phyloP scores from a whole-genome alignment of 805 yeast species.

The Monosporozyma solicola region DNA sequence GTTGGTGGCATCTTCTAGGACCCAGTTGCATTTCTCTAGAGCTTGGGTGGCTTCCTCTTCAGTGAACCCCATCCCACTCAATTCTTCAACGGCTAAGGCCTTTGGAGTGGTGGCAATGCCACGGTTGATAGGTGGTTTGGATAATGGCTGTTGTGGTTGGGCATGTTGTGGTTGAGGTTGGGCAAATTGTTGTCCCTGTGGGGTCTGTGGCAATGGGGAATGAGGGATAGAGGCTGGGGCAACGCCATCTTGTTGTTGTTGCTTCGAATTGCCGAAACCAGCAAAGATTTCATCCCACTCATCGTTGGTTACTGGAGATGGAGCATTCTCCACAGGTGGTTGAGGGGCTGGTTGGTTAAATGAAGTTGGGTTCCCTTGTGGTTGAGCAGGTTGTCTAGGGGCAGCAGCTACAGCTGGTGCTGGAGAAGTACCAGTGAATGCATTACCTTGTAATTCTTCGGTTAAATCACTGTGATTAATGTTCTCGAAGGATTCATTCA shows the following conservation, averaged over 20 bases:
- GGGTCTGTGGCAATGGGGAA: background rate
- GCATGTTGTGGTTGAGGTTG: conserved; percentile 5
- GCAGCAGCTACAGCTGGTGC: background rate
- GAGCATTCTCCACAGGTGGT: background rate
- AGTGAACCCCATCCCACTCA: conserved; percentile 85
- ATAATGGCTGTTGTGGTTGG: conserved; percentile 1
- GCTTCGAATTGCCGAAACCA: conserved; percentile 56
- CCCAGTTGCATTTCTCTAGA: conserved; percentile 58
- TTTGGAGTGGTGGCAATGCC: conserved; percentile 39
- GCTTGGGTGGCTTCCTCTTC: conserved; percentile 59
- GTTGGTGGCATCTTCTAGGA: conserved; percentile 82
- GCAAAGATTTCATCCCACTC: conserved; percentile 95
- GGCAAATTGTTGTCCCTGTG: conserved; percentile 7
- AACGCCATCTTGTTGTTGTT: conserved; percentile 6
- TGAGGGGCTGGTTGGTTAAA: background rate
- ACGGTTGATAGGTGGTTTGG: conserved; percentile 16
- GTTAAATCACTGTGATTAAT: conserved; percentile 21
- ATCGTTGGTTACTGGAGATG: conserved; percentile 37
- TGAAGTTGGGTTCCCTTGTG: background rate
- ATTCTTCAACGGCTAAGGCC: conserved; percentile 58
- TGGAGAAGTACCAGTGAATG: conserved; percentile 14
- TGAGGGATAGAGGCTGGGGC: conserved; percentile 3
- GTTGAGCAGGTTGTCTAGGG: conserved; percentile 2
- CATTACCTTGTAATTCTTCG: conserved; percentile 19
- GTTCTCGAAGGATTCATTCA: conserved; percentile 20